phyloP scores from a whole-genome alignment of 768 basidiomycete genomes.

The Saitozyma podzolica region DNA sequence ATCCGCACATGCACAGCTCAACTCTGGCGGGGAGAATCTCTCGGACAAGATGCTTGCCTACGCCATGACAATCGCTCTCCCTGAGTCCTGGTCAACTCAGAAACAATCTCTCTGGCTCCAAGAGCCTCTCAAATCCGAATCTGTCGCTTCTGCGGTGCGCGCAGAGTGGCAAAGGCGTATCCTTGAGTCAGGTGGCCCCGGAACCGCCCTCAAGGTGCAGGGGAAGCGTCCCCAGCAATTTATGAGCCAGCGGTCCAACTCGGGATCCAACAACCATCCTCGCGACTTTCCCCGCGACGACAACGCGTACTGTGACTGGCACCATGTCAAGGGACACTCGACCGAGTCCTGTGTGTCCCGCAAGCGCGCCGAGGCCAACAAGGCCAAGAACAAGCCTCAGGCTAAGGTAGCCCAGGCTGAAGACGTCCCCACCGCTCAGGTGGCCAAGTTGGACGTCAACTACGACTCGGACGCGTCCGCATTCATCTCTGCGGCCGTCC shows the following conservation, averaged over 20 bases:
- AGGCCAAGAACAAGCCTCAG: constrained; percentile 1
- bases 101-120: constrained; percentile 21
- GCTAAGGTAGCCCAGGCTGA: constrained; percentile 1
- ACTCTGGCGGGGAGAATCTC: background rate
- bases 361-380: too few relatives aligned
- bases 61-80: constrained; percentile 20
- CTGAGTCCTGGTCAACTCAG: constrained; percentile 13
- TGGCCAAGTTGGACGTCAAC: background rate
- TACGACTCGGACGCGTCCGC: constrained; percentile 2
- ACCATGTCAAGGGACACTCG: too few relatives aligned
- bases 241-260: too few relatives aligned
- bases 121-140: background rate
- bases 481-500: background rate
- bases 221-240: too few relatives aligned
- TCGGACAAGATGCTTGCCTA: constrained; percentile 20
- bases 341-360: too few relatives aligned
- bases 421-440: background rate
- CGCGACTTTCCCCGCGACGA: too few relatives aligned
- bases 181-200: too few relatives aligned
- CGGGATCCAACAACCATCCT: too few relatives aligned
- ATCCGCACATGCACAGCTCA: constrained; percentile 23
- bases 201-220: too few relatives aligned
- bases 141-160: background rate
- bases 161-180: constrained; percentile 1
- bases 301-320: too few relatives aligned